Percentiles rank a stretch among this genome's conserved stretches.
phyloP scores from a whole-genome alignment of 805 yeast species.

The Pichia ethanolica region DNA sequence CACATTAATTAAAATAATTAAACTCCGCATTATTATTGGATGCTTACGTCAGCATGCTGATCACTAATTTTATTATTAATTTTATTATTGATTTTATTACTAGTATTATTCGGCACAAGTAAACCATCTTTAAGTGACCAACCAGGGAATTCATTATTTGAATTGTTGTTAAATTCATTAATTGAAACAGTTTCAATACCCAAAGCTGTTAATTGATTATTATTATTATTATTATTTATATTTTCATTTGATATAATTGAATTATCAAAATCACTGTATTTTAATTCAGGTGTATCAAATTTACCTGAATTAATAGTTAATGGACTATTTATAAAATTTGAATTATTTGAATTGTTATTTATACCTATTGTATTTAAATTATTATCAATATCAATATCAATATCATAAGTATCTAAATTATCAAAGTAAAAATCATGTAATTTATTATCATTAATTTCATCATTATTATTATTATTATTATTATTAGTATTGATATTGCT shows the following conservation, averaged over 20 bases:
- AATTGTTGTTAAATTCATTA: too few relatives aligned
- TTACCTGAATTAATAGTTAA: background rate
- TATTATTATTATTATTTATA: too few relatives aligned
- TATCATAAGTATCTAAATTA: background rate
- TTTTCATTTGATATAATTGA: background rate
- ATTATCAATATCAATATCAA: background rate
- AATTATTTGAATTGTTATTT: background rate
- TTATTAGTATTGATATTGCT: background rate
- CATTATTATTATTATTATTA: too few relatives aligned
- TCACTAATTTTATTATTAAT: background rate
- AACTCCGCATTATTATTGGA: too few relatives aligned
- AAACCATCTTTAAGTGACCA: conserved; percentile 6
- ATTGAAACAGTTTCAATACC: too few relatives aligned
- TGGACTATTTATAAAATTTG: background rate
- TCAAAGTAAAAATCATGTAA: background rate
- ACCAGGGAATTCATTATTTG: background rate
- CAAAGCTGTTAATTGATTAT: too few relatives aligned
- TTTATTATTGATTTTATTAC: too few relatives aligned
- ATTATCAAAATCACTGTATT: background rate
- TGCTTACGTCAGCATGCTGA: background rate
- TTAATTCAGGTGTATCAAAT: background rate
- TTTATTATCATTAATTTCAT: too few relatives aligned
- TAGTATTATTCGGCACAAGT: conserved; percentile 6
- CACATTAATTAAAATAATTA: too few relatives aligned
- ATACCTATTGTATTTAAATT: too few relatives aligned